Percentiles rank a stretch among this genome's conserved stretches.
These are phyloP conservation scores for Aspergillus affinis DNA, from an alignment of 495 filamentous ascomycete genomes.

Conservation along the genomic window DNA sequence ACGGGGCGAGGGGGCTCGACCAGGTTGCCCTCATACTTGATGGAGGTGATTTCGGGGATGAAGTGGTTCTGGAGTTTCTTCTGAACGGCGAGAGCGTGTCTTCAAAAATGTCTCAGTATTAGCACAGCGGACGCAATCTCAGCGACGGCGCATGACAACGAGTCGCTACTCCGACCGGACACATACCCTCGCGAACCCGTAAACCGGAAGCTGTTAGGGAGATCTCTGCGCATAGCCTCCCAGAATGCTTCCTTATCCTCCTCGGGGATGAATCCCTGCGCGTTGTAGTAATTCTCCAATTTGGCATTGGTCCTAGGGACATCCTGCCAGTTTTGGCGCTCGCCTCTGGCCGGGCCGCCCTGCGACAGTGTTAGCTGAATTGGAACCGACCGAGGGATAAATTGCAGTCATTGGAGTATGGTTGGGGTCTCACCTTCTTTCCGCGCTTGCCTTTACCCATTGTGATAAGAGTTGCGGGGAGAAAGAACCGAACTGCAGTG, in stretches of 20 bases:
- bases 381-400: slow-evolving; percentile 6
- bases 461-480: background rate
- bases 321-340: slow-evolving; percentile 50
- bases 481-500: background rate
- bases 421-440: slow-evolving; percentile 13
- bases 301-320: slow-evolving; percentile 70
- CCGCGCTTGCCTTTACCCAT: slow-evolving; percentile 19
- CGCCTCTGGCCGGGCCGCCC: slow-evolving; percentile 35
- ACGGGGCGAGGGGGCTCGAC: slow-evolving; percentile 81
- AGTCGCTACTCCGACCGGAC: slow-evolving; percentile 3
- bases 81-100: slow-evolving; percentile 85
- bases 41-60: slow-evolving; percentile 82
- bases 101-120: slow-evolving; percentile 28
- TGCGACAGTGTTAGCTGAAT: slow-evolving; percentile 18
- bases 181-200: slow-evolving; percentile 82
- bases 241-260: slow-evolving; percentile 79
- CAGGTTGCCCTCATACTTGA: slow-evolving; percentile 72
- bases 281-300: slow-evolving; percentile 82
- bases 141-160: background rate
- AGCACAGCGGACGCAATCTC: background rate
- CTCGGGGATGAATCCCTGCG: slow-evolving; percentile 66
- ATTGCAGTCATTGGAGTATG: background rate
- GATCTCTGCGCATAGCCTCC: slow-evolving; percentile 71
- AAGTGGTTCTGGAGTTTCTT: slow-evolving; percentile 81
- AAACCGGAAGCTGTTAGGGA: slow-evolving; percentile 96